These are phyloP conservation scores for Toxoplasma gondii DNA, from an alignment of 169 alveolate species.

Conservation along the genomic window DNA sequence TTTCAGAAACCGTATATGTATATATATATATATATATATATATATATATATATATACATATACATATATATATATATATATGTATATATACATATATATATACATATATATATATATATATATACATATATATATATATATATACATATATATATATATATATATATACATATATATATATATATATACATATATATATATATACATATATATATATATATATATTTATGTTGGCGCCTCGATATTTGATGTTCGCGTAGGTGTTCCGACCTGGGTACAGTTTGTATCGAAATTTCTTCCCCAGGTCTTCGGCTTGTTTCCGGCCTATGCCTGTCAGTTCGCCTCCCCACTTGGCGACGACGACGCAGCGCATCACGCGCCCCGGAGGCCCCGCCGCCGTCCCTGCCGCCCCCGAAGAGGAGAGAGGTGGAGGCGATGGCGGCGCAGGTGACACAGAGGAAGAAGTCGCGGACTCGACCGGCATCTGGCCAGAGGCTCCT, in stretches of 20 bases:
- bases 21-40: too few relatives aligned
- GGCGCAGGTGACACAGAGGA: neutral
- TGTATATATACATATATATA: too few relatives aligned
- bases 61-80: too few relatives aligned
- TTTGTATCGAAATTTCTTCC: constrained; percentile 83
- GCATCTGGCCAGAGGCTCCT: neutral
- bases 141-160: too few relatives aligned
- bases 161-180: too few relatives aligned
- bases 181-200: neutral
- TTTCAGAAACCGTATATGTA: neutral
- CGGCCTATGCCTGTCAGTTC: constrained; percentile 95
- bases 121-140: too few relatives aligned
- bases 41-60: too few relatives aligned
- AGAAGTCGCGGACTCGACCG: neutral
- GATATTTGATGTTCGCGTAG: neutral
- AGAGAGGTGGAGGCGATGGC: neutral
- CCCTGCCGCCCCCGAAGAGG: neutral
- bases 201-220: too few relatives aligned
- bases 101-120: too few relatives aligned
- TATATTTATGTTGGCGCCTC: neutral
- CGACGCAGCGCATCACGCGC: constrained; percentile 77
- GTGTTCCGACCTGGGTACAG: constrained; percentile 89
- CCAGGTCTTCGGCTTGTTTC: constrained; percentile 92
- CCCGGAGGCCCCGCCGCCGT: neutral
- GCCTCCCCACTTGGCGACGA: constrained; percentile 99